These are phyloP conservation scores for Berberis thunbergii DNA, from an alignment of 164 flowering plant species.

Conservation along the genomic window DNA sequence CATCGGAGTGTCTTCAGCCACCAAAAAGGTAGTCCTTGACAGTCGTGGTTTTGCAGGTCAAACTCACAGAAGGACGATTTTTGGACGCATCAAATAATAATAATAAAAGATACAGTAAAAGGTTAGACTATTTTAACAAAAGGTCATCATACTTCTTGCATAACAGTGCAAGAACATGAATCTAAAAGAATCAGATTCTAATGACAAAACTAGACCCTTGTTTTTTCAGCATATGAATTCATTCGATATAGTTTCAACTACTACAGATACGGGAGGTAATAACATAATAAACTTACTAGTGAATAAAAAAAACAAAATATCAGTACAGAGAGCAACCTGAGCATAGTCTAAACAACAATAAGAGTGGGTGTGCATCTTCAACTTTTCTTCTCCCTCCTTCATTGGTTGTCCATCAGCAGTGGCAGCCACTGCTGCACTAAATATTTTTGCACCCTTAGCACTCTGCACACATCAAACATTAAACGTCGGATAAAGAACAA, in stretches of 20 bases:
- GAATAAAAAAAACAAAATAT: background rate
- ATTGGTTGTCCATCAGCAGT: conserved; percentile 45
- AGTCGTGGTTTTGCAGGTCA: too few relatives aligned
- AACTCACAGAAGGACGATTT: too few relatives aligned
- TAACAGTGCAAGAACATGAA: too few relatives aligned
- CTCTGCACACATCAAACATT: conserved; percentile 41
- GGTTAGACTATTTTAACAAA: too few relatives aligned
- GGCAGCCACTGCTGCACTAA: conserved; percentile 78
- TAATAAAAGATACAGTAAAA: too few relatives aligned
- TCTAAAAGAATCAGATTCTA: too few relatives aligned
- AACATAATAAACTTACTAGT: background rate
- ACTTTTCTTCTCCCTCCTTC: conserved; percentile 81
- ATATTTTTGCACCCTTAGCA: conserved; percentile 79
- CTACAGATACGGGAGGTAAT: background rate
- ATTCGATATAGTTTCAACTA: background rate
- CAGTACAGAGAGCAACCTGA: conserved; percentile 42
- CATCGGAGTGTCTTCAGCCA: too few relatives aligned
- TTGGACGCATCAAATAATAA: too few relatives aligned
- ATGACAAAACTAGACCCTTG: too few relatives aligned
- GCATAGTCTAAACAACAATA: conserved; percentile 92
- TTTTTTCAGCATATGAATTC: too few relatives aligned
- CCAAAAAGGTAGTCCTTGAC: too few relatives aligned
- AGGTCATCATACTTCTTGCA: too few relatives aligned
- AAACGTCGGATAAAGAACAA: background rate
- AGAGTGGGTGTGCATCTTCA: conserved; percentile 92